Percentiles rank a stretch among this genome's conserved stretches.
These are phyloP conservation scores for Cutaneotrichosporon sp. DNA, from an alignment of 1,284 basidiomycete species.

Conservation along the genomic window DNA sequence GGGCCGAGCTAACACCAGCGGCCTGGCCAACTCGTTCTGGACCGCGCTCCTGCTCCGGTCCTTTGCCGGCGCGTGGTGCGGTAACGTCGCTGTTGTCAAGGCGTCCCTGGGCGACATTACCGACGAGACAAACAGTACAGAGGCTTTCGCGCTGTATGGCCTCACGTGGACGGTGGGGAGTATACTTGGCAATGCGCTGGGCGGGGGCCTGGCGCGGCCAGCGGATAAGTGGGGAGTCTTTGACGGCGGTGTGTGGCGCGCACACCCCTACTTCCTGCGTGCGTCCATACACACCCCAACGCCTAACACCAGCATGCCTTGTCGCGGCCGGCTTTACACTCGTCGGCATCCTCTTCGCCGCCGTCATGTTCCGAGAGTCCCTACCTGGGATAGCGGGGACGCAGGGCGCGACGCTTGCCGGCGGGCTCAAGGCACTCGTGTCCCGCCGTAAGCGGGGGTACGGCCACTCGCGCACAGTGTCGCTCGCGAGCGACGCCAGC, in stretches of 20 bases:
- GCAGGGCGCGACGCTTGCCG: not conserved
- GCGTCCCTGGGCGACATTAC: slow-evolving; percentile 46
- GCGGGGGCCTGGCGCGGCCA: slow-evolving; percentile 47
- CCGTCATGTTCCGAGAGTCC: slow-evolving; percentile 42
- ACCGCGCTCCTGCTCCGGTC: slow-evolving; percentile 39
- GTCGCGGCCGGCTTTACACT: slow-evolving; percentile 45
- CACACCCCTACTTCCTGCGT: slow-evolving; percentile 50
- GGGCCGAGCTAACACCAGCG: slow-evolving; percentile 19
- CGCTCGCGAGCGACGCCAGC: not conserved
- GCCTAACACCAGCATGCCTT: slow-evolving; percentile 40
- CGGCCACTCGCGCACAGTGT: not conserved
- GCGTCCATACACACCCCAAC: not conserved
- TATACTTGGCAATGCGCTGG: slow-evolving; percentile 38
- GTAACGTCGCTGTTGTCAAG: slow-evolving; percentile 45
- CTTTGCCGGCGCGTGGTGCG: slow-evolving; percentile 39
- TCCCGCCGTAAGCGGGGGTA: not conserved
- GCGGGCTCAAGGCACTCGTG: not conserved
- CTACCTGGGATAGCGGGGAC: slow-evolving; percentile 16
- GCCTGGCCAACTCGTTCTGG: slow-evolving; percentile 39
- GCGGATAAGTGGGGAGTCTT: slow-evolving; percentile 50
- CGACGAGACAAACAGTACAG: slow-evolving; percentile 44
- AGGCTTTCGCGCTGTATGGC: slow-evolving; percentile 47
- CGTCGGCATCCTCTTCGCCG: slow-evolving; percentile 47
- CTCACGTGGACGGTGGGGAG: slow-evolving; percentile 44
- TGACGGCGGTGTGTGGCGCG: slow-evolving; percentile 38